phyloP scores from a whole-genome alignment of 2,329 filamentous ascomycete species.

The Capronia epimyces region DNA sequence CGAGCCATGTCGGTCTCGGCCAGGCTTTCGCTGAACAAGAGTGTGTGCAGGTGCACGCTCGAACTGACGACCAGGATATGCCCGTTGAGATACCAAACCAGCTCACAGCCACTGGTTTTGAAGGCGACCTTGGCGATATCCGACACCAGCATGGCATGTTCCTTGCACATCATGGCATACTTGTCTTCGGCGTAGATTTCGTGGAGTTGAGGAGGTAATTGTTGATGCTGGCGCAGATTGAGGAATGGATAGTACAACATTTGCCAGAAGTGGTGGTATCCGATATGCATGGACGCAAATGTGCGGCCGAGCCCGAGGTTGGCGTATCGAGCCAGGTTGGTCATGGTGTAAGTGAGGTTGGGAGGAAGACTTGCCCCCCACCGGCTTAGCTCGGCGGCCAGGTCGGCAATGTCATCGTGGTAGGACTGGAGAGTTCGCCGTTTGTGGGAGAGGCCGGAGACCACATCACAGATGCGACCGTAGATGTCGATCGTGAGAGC shows the following conservation, averaged over 20 bases:
- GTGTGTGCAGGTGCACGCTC: constrained; percentile 44
- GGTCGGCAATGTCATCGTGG: no score
- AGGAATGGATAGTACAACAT: constrained; percentile 48
- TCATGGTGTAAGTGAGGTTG: constrained; percentile 36
- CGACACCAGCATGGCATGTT: constrained; percentile 38
- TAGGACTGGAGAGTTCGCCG: no score
- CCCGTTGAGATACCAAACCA: constrained; percentile 43
- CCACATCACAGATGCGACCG: no score
- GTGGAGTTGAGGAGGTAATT: not conserved
- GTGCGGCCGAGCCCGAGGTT: constrained; percentile 39
- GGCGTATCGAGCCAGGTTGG: constrained; percentile 39
- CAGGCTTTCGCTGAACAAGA: constrained; percentile 41
- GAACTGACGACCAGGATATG: constrained; percentile 47
- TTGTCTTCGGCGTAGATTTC: constrained; percentile 14
- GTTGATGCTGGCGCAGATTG: constrained; percentile 28
- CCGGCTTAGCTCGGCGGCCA: no score
- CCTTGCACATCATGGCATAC: constrained; percentile 40
- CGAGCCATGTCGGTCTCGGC: constrained; percentile 36
- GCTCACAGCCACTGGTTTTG: constrained; percentile 37
- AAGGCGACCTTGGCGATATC: constrained; percentile 40
- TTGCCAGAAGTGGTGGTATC: constrained; percentile 45
- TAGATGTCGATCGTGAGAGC: no score
- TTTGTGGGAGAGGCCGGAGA: no score
- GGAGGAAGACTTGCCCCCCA: constrained; percentile 30
- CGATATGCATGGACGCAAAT: constrained; percentile 44